A percentile compares a stretch with the other conserved stretches of the same genome.
These are phyloP conservation scores for Corymbia calophylla DNA, from an alignment of 441 rosid genomes.

Conservation along the genomic window DNA sequence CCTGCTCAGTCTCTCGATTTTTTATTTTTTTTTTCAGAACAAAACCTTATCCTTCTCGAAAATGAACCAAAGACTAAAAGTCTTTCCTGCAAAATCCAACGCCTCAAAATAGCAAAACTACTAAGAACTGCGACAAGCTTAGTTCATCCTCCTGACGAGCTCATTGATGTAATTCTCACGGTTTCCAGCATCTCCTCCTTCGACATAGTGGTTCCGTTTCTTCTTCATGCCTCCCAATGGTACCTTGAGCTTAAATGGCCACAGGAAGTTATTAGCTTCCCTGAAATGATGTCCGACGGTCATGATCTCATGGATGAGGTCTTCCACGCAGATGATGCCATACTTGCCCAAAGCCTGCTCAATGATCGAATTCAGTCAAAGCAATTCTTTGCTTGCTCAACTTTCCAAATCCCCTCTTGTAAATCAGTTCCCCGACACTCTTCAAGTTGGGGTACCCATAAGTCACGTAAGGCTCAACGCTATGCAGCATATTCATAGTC, in stretches of 20 bases:
- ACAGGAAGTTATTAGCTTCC: conserved; percentile 73
- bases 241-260: conserved; percentile 23
- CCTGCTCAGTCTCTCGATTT: no score
- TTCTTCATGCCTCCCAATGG: conserved; percentile 15
- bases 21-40: background rate
- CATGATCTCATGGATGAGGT: conserved; percentile 69
- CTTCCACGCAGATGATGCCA: conserved; percentile 60
- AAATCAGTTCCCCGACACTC: conserved; percentile 62
- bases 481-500: conserved; percentile 73
- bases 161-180: conserved; percentile 15
- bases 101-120: background rate
- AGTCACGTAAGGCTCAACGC: conserved; percentile 87
- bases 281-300: conserved; percentile 76
- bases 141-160: conserved; percentile 18
- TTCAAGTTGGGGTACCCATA: conserved; percentile 80
- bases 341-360: conserved; percentile 64
- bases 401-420: conserved; percentile 80
- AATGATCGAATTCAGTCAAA: conserved; percentile 55
- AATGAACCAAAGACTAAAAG: background rate
- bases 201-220: conserved; percentile 13
- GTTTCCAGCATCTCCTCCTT: conserved; percentile 16
- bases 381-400: conserved; percentile 59
- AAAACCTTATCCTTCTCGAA: background rate
- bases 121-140: background rate
- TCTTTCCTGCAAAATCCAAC: background rate